Evolutionary conservation across 2,329 filamentous ascomycete species (phyloP).

Genomic region (Didymellaceae sp.): DNA sequence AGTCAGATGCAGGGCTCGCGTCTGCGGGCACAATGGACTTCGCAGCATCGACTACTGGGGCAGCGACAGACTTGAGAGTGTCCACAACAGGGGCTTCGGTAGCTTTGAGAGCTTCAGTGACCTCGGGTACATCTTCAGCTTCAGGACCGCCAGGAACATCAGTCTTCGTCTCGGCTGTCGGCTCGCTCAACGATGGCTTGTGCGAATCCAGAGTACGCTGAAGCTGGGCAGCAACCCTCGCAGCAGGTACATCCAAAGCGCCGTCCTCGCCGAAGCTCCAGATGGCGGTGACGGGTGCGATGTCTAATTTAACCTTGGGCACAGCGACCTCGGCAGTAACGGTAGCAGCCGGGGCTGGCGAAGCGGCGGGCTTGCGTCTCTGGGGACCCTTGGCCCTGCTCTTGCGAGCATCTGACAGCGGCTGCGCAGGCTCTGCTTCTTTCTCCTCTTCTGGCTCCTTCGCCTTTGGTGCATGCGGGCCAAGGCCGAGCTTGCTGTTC

Average conservation of each 20-base stretch:
- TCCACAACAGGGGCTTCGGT: slow-evolving; percentile 2
- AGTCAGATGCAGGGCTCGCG: slow-evolving; percentile 7
- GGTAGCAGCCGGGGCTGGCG: slow-evolving; percentile 59
- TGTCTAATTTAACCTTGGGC: slow-evolving; percentile 30
- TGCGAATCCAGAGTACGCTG: slow-evolving; percentile 27
- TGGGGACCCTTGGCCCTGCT: slow-evolving; percentile 87
- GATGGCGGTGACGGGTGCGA: slow-evolving; percentile 40
- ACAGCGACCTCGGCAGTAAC: slow-evolving; percentile 48
- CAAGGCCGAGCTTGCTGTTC: slow-evolving; percentile 85
- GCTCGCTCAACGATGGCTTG: slow-evolving; percentile 4
- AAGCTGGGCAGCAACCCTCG: slow-evolving; percentile 37
- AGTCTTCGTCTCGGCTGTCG: not conserved
- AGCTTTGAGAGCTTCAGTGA: not conserved
- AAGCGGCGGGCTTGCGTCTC: slow-evolving; percentile 69
- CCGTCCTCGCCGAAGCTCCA: slow-evolving; percentile 48
- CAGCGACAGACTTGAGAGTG: slow-evolving; percentile 6
- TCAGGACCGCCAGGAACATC: not conserved
- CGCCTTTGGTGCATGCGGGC: slow-evolving; percentile 80
- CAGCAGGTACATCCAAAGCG: slow-evolving; percentile 41
- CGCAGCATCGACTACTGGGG: slow-evolving; percentile 8
- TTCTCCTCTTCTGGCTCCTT: slow-evolving; percentile 68
- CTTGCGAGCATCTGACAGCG: slow-evolving; percentile 89
- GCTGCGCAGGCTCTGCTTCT: slow-evolving; percentile 72
- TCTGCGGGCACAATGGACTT: slow-evolving; percentile 5
- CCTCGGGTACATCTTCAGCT: not conserved